Evolutionary conservation across 2,329 filamentous ascomycete genomes (phyloP).

Genomic region (Alternaria sp.): DNA sequence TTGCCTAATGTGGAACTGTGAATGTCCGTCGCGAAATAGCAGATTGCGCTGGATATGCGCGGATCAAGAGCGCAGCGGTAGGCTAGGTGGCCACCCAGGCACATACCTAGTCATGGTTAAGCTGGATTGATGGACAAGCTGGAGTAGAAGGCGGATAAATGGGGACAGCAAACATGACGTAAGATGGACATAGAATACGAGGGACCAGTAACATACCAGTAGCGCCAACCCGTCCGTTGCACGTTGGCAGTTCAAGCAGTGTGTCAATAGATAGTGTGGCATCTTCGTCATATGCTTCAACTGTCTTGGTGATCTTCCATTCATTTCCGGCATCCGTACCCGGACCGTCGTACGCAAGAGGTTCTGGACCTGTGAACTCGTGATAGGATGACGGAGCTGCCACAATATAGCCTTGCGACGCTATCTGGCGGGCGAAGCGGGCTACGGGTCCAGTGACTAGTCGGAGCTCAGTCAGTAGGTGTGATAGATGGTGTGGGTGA

Average conservation of each 20-base stretch:
- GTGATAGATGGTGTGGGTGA: background rate
- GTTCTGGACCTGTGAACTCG: slow-evolving; percentile 86
- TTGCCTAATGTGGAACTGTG: slow-evolving; percentile 80
- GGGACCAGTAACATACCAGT: slow-evolving; percentile 31
- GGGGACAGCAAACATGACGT: background rate
- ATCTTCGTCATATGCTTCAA: slow-evolving; percentile 80
- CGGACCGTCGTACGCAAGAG: slow-evolving; percentile 83
- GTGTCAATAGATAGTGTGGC: slow-evolving; percentile 54
- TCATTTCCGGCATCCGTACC: slow-evolving; percentile 89
- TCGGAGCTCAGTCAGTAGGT: background rate
- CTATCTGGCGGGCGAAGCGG: slow-evolving; percentile 89
- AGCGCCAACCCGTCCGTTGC: slow-evolving; percentile 73
- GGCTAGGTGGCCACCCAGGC: slow-evolving; percentile 88
- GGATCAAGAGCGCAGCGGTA: slow-evolving; percentile 76
- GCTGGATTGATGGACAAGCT: background rate
- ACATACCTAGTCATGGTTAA: slow-evolving; percentile 66
- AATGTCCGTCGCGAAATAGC: slow-evolving; percentile 93
- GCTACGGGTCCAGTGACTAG: slow-evolving; percentile 85
- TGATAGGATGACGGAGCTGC: slow-evolving; percentile 91
- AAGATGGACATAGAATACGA: background rate
- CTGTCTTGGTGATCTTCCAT: slow-evolving; percentile 85
- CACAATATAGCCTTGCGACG: slow-evolving; percentile 91
- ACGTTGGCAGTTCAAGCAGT: slow-evolving; percentile 54
- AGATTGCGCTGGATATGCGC: slow-evolving; percentile 77
- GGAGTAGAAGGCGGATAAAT: background rate